Evolutionary conservation across 1,284 basidiomycete genomes (phyloP), one percentile per base, ranked within the genome.

Genomic region (Peniophora sp.): DNA sequence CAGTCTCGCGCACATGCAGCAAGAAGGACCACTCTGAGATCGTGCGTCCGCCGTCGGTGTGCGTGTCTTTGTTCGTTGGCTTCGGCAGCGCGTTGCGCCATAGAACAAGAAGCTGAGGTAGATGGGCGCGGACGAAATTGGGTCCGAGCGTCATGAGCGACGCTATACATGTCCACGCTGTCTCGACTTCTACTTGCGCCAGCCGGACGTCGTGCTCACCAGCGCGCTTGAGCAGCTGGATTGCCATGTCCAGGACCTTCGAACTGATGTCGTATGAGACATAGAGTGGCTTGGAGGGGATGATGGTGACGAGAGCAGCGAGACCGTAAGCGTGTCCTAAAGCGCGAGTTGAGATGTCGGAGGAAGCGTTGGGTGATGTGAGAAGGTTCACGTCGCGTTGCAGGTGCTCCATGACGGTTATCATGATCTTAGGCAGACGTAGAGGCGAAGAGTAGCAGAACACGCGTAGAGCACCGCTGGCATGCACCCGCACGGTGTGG

Each of bases 11-110:
- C 6, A 99, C 89, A 55, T 92, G 86, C 3, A 99, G 71, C 8
- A 99, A 72, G 69, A 98, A 99, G 50, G 78, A 77, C 94, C 95
- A 98, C 61, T 98, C 97, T 0, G 78, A 72, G 19, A 81, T 72
- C 32, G 82, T 82, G 19, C 92, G 76, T 16, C 83, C 81, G 0
- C 79, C 74, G 12, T 77, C 78, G 19, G 64, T 67, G 1, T 73
- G 68, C 0, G 78, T 74, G 60, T 97, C 96, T 66, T 96, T 96
- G 59, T 78, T 87, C 0, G 92, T 92, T 0, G 92, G 89, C 67
- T 98, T 98, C 1, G 96, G 93, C 0, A 99, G 75, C 2, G 97
- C 94, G 60, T 99, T 99, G 34, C 96, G 77, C 97, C 97, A 99
- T 1, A 99, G 78, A 0, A 96, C 90, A 23, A 99, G 78, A 6